Percentiles rank a stretch among this genome's conserved stretches.
Conservation (phyloP, 2,329 filamentous ascomycete species). For the Fusarium liriodendri region DNA sequence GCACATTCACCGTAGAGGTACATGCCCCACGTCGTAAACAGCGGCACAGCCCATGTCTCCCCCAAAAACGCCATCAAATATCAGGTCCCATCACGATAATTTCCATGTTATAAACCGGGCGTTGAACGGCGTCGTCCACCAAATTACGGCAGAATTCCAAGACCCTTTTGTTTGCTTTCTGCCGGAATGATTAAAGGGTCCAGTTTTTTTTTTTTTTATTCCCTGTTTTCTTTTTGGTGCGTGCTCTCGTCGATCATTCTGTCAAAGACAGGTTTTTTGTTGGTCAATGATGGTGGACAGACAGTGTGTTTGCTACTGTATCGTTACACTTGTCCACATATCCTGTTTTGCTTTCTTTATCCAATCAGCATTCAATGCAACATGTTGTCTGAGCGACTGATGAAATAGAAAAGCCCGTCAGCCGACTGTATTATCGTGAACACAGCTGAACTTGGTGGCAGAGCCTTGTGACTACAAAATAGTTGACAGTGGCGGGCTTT, state of each 20-base stretch:
- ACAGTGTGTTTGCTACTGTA: not conserved
- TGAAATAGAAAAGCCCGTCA: not conserved
- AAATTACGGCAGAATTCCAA: not conserved
- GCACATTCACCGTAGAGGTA: not conserved
- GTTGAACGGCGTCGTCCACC: conserved; percentile 1
- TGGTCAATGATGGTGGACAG: not conserved
- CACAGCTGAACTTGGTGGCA: not conserved
- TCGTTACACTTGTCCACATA: not conserved
- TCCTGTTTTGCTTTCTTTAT: not conserved
- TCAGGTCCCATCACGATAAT: not conserved
- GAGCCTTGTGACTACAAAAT: not conserved
- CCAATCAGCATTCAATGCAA: not conserved
- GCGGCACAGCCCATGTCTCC: conserved; percentile 1
- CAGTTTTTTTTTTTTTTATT: not conserved
- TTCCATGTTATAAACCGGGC: conserved; percentile 5
- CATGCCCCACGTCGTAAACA: not conserved
- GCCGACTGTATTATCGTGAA: not conserved
- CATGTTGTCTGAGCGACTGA: not conserved
- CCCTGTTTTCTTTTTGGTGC: not conserved
- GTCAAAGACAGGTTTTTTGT: not conserved
- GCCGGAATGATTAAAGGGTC: not conserved
- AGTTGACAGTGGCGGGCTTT: not conserved
- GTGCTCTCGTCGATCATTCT: not conserved
- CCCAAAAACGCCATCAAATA: conserved; percentile 2
- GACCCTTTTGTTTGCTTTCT: not conserved